Conservation (phyloP, 371 early-diverging fungal genomes). For the Rhizopus microsporus region DNA sequence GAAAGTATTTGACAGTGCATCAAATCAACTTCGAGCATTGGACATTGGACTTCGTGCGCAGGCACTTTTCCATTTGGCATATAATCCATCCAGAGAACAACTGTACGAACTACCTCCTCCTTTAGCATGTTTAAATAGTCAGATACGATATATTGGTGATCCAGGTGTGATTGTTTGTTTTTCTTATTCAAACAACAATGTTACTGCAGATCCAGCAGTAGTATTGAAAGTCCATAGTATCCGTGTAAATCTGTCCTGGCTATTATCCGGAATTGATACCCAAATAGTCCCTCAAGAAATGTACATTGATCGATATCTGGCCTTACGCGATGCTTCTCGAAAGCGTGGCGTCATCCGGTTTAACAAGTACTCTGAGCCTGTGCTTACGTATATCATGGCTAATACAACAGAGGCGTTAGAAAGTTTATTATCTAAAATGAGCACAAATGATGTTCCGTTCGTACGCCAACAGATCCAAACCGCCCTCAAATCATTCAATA, state of each 20-base stretch:
- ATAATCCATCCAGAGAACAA: slow-evolving; percentile 35
- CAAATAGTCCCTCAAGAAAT: slow-evolving; percentile 23
- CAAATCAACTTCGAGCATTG: neutral
- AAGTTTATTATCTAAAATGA: neutral
- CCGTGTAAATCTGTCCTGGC: slow-evolving; percentile 29
- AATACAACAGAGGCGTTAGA: neutral
- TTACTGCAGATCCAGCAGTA: neutral
- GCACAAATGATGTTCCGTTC: neutral
- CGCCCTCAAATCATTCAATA: neutral
- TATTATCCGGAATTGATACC: slow-evolving; percentile 30
- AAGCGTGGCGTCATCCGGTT: neutral
- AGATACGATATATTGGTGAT: slow-evolving; percentile 33
- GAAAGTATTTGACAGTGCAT: neutral
- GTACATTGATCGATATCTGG: slow-evolving; percentile 20
- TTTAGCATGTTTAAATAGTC: neutral
- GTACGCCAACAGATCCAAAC: neutral
- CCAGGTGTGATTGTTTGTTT: slow-evolving; percentile 25
- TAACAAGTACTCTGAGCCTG: slow-evolving; percentile 10
- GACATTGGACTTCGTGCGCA: slow-evolving; percentile 21
- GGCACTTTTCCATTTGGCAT: slow-evolving; percentile 28
- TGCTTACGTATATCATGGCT: slow-evolving; percentile 2
- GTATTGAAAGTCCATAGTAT: slow-evolving; percentile 3
- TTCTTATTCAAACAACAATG: slow-evolving; percentile 5
- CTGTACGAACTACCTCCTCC: slow-evolving; percentile 20
- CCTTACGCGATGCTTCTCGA: neutral